Percentiles rank a stretch among this genome's conserved stretches.
phyloP scores from a whole-genome alignment of 208 protist species.

The Leishmania amazonensis region DNA sequence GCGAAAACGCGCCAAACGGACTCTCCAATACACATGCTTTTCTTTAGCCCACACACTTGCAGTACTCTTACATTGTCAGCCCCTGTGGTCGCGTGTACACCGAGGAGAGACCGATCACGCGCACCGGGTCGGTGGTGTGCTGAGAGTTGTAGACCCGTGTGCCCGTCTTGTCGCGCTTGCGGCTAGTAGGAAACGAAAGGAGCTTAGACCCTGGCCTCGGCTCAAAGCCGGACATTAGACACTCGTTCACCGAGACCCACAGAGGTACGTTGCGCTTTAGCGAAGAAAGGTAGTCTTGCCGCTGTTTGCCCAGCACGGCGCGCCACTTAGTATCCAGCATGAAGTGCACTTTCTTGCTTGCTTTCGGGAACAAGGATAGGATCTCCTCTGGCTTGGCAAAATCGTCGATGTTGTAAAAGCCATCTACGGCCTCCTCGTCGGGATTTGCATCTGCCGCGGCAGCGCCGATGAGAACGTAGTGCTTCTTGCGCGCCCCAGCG shows the following conservation, averaged over 20 bases:
- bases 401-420: constrained; percentile 90
- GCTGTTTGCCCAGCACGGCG: constrained; percentile 81
- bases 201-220: constrained; percentile 37
- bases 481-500: constrained; percentile 45
- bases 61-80: constrained; percentile 41
- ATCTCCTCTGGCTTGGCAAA: constrained; percentile 71
- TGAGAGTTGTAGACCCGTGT: constrained; percentile 86
- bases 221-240: constrained; percentile 88
- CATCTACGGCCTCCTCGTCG: constrained; percentile 53
- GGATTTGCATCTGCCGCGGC: constrained; percentile 48
- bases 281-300: constrained; percentile 71
- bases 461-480: constrained; percentile 75
- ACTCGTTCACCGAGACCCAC: constrained; percentile 91
- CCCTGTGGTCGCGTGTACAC: constrained; percentile 81
- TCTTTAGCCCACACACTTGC: background rate
- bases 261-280: constrained; percentile 65
- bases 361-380: constrained; percentile 82
- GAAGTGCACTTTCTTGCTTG: constrained; percentile 82
- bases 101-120: constrained; percentile 80
- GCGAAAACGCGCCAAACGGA: background rate
- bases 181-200: constrained; percentile 41
- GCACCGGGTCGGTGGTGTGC: constrained; percentile 87
- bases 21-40: background rate
- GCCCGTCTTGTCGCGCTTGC: constrained; percentile 26
- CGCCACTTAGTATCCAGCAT: constrained; percentile 91